Base-by-base conservation (phyloP, 495 filamentous ascomycete species). In the Staphylotrichum tortipilum region DNA sequence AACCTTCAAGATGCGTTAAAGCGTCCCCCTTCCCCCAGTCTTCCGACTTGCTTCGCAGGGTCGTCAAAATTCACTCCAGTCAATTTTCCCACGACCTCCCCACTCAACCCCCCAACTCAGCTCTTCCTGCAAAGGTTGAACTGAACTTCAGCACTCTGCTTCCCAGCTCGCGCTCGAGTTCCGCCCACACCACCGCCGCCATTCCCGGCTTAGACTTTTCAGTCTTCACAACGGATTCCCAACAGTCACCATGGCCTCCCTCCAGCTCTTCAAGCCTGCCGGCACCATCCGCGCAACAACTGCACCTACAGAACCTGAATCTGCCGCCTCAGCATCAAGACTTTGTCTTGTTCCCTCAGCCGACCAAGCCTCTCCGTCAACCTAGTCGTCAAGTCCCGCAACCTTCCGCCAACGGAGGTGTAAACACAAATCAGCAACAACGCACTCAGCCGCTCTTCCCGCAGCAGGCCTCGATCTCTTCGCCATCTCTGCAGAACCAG, bases 141-240 rank as follows among this genome's bases (percentile, higher is more conserved):
- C 72, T 78, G 74, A 79, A 76, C 70, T 72, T 62, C 41, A 65
- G 65, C 67, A 64, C 67, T 57, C 69, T 72, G 71, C 66, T 69
- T 64, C 54, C 44, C 56, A 70, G 70, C 70, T 69, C 64, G 55
- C 66, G 68, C 69, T 69, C 54, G 53, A 66, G 70, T 73, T 76
- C 68, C 49, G 56, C 63, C 49, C 49, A 54, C 61, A 58, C 51
- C 60, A 69, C 72, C 68, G 66, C 71, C 66, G 73, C 63, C 62
- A 77, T 79, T 73, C 61, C 63, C 60, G 60, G 59, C 49, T 67
- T 61, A 74, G 75, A 75, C 72, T 74, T 69, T 56, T 54, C 63
- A 69, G 69, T 75, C 74, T 77, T 78, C 77, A 79, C 73, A 65
- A 79, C 77, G 75, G 74, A 76, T 76, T 69, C 71, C 38, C 55